Base-by-base conservation (phyloP, 441 rosid species). In the Macaranga tanarius region DNA sequence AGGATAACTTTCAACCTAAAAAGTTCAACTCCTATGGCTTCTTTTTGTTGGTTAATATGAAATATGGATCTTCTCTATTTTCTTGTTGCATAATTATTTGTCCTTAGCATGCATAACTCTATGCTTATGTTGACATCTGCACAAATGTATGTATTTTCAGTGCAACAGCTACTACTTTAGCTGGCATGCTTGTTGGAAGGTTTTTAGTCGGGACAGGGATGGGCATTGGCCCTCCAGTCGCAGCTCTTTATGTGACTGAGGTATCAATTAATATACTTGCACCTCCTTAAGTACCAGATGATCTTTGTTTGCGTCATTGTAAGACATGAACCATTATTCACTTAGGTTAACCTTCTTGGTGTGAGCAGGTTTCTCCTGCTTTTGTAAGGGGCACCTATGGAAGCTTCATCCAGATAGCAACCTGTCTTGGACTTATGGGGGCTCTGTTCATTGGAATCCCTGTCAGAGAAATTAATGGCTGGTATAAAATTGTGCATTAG, bases 351-450 rank as follows among this genome's bases (percentile, higher is more conserved):
- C 69, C 45, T 28, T 6, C 16, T 40, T 62, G 25, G 19, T 12
- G 0, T 70, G 69, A 73, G 70, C 88, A 92, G 98, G 89, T 95
- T 76, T 91, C 98, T 70, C 99, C 99, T 52, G 77, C 94, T 75
- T 87, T 80, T 79, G 92, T 93, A 51, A 90, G 99, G 90, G 98
- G 97, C 67, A 86, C 99, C 19, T 93, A 87, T 84, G 99, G 99
- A 76, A 93, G 99, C 84, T 85, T 86, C 81, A 86, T 91, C 62
- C 97, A 95, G 80, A 93, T 95, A 78, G 93, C 97, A n/a, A 84
- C 92, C 57, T 88, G 97, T 82, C 78, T 93, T 78, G 99, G 99
- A 81, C 84, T 95, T 79, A 67, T 95, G 86, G 91, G 77, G 28
- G 77, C 97, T 57, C 85, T 93, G 69, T 89, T 87, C 79, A 77